Evolutionary conservation across 106 monocot species (phyloP).

Genomic region (Alisma plantagoaquatica): DNA sequence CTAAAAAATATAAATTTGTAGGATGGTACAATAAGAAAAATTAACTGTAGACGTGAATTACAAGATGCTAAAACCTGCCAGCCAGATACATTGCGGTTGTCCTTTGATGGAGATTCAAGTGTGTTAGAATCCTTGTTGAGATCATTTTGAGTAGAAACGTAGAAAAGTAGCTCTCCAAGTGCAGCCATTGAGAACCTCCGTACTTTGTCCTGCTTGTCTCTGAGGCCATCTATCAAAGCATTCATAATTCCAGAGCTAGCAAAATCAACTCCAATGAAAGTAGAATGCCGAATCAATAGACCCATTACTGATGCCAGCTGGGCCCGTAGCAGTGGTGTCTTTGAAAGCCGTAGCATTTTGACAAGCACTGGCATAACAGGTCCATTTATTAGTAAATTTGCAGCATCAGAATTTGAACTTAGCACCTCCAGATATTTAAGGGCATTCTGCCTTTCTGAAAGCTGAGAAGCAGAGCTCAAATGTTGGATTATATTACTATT

Average conservation of each 20-base stretch:
- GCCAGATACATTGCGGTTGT: constrained; percentile 29
- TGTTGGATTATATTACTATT: constrained; percentile 48
- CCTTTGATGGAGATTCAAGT: constrained; percentile 74
- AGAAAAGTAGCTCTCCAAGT: constrained; percentile 88
- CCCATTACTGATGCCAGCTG: constrained; percentile 80
- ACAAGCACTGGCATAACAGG: constrained; percentile 74
- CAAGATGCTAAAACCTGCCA: constrained; percentile 98
- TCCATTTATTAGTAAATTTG: constrained; percentile 81
- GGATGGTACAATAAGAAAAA: too few species aligned
- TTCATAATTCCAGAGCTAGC: constrained; percentile 73
- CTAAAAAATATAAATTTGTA: too few species aligned
- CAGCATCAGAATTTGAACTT: constrained; percentile 76
- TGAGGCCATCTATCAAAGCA: constrained; percentile 65
- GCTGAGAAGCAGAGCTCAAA: constrained; percentile 49
- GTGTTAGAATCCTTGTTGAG: constrained; percentile 31
- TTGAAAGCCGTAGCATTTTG: constrained; percentile 83
- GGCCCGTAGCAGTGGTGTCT: constrained; percentile 39
- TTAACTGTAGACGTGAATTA: too few species aligned
- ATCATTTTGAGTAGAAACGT: constrained; percentile 77
- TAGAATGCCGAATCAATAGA: constrained; percentile 81
- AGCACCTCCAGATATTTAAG: constrained; percentile 81
- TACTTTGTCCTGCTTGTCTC: constrained; percentile 88
- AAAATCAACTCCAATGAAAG: constrained; percentile 61
- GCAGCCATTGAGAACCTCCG: constrained; percentile 96
- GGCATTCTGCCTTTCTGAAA: constrained; percentile 73